Base-by-base conservation (phyloP, 495 filamentous ascomycete genomes). In the Penicillium cosmopolitanum region DNA sequence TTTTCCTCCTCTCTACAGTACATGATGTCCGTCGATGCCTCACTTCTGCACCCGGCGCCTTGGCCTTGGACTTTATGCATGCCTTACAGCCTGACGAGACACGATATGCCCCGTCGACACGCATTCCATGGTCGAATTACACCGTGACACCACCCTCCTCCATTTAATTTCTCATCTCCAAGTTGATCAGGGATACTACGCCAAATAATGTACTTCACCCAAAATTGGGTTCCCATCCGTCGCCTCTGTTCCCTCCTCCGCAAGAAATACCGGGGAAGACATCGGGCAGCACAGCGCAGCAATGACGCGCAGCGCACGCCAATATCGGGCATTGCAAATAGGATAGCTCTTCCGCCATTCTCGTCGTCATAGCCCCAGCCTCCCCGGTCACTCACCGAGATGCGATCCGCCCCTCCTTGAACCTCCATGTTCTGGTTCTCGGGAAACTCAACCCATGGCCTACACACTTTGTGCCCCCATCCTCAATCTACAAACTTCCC, bases 21-120 rank as follows among this genome's bases (percentile, higher is more conserved):
- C 10, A 8, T 28, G n/a, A 51, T 23, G 10, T 44, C 52, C 33
- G 21, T 53, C 44, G 40, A 52, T 54, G 35, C 54, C 52, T 58
- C 56, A 51, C 54, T 53, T 44, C 16, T 19, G 15, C 15, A 16
- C 10, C 46, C 19, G 23, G 19, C 31, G 53, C 60, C 58, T 61
- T 51, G 50, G 18, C 48, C 65, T 19, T 58, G 40, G 19, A 25
- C 28, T 23, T 58, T 53, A 55, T 66, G 62, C 62, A 66, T 68
- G 68, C 68, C 68, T 70, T 58, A 50, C 63, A 70, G 65, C 68
- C 68, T 70, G 61, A 68, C 63, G 46, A 70, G 46, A 53, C 42
- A 42, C 57, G 48, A 66, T 66, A 66, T 68, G 54, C 56, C 57
- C 63, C 62, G 55, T 68, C 59, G 54, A 66, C 56, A 56, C 55